A percentile compares a stretch with the other conserved stretches of the same genome.
Evolutionary conservation across 2,329 filamentous ascomycete genomes (phyloP).

Genomic region (Sclerotinia glacialis): DNA sequence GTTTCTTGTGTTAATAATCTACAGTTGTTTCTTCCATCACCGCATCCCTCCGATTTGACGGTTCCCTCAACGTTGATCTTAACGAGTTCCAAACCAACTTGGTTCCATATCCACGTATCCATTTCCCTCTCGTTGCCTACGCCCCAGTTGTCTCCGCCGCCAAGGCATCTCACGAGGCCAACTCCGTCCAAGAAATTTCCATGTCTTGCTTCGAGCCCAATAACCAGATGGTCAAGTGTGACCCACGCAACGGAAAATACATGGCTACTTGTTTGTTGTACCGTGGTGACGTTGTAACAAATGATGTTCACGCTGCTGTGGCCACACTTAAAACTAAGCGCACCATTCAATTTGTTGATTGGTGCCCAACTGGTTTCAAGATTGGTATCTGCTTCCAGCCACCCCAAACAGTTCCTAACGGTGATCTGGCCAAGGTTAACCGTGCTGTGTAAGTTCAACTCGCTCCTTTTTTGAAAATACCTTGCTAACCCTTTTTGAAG

Average conservation of each 20-base stretch:
- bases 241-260: conserved; percentile 65
- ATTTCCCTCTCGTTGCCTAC: conserved; percentile 65
- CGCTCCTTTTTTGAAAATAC: conserved; percentile 27
- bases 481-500: not conserved
- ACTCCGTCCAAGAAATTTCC: conserved; percentile 18
- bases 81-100: conserved; percentile 70
- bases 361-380: conserved; percentile 99
- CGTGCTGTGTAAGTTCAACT: conserved; percentile 79
- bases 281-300: conserved; percentile 63
- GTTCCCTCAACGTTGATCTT: conserved; percentile 64
- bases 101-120: conserved; percentile 65
- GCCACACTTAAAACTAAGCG: conserved; percentile 65
- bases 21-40: conserved; percentile 65
- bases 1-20: conserved; percentile 56
- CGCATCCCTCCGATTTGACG: conserved; percentile 62
- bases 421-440: conserved; percentile 92
- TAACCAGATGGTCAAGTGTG: conserved; percentile 67
- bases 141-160: conserved; percentile 60
- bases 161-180: conserved; percentile 57
- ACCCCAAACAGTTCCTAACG: conserved; percentile 74
- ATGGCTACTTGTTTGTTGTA: conserved; percentile 67
- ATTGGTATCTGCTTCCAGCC: conserved; percentile 97
- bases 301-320: conserved; percentile 58
- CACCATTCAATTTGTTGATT: conserved; percentile 82
- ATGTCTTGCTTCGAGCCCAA: conserved; percentile 58